Evolutionary conservation across 805 yeast genomes (phyloP).

Genomic region (Starmerella apis): DNA sequence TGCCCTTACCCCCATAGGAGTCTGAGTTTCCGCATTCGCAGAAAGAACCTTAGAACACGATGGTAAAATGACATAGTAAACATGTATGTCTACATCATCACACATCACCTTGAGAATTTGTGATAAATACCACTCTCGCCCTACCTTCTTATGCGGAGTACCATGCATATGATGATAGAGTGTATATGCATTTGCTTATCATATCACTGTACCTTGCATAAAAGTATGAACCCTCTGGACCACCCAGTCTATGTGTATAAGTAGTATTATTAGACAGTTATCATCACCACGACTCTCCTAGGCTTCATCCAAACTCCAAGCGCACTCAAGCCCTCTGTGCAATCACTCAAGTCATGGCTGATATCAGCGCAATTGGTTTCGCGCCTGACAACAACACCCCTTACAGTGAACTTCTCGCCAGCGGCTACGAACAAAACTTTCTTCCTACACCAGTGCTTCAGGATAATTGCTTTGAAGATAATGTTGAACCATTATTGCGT

Average conservation of each 20-base stretch:
- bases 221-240: background rate
- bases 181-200: background rate
- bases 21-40: background rate
- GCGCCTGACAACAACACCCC: background rate
- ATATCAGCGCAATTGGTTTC: background rate
- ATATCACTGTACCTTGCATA: slow-evolving; percentile 1
- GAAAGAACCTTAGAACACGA: no score
- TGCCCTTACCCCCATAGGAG: background rate
- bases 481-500: slow-evolving; percentile 1
- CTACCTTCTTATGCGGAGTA: background rate
- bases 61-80: no score
- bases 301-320: background rate
- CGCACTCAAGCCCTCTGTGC: background rate
- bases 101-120: no score
- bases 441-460: background rate
- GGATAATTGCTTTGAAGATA: background rate
- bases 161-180: background rate
- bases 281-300: background rate
- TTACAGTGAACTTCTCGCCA: background rate
- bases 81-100: no score
- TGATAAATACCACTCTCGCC: no score
- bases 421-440: background rate
- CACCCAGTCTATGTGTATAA: background rate
- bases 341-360: background rate
- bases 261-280: no score